Conservation (phyloP, 768 basidiomycete genomes). For the Vararia minispora region DNA sequence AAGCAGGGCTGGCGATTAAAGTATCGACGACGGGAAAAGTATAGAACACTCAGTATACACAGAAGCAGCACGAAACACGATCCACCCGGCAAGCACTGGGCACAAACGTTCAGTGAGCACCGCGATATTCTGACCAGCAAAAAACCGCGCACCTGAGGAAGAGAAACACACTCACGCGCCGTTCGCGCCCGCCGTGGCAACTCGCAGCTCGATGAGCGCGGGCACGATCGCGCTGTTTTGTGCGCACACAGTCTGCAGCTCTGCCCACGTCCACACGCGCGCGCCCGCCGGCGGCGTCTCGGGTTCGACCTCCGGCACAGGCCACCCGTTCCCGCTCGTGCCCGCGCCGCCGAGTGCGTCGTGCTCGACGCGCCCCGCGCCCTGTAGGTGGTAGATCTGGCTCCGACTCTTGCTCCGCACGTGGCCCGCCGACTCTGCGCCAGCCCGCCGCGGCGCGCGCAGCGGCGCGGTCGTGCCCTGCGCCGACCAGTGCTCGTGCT, state of each 20-base stretch:
- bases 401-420: slow-evolving; percentile 62
- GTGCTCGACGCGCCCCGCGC: slow-evolving; percentile 52
- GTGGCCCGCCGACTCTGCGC: slow-evolving; percentile 21
- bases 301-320: slow-evolving; percentile 10
- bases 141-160: neutral
- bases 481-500: slow-evolving; percentile 13
- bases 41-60: neutral
- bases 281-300: slow-evolving; percentile 26
- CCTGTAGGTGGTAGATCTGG: slow-evolving; percentile 52
- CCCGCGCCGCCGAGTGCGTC: slow-evolving; percentile 28
- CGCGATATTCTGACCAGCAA: neutral
- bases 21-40: neutral
- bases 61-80: neutral
- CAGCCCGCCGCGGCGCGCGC: slow-evolving; percentile 9
- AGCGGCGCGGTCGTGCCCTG: slow-evolving; percentile 17
- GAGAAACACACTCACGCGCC: neutral
- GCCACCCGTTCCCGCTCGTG: slow-evolving; percentile 13
- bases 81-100: slow-evolving; percentile 6
- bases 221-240: slow-evolving; percentile 83
- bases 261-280: slow-evolving; percentile 66
- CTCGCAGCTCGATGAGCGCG: slow-evolving; percentile 56
- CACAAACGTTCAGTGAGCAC: neutral
- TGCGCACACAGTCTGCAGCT: slow-evolving; percentile 72
- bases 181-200: slow-evolving; percentile 28
- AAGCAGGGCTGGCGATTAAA: neutral